phyloP scores from a whole-genome alignment of 768 basidiomycete genomes.

The Amanita phalloides region DNA sequence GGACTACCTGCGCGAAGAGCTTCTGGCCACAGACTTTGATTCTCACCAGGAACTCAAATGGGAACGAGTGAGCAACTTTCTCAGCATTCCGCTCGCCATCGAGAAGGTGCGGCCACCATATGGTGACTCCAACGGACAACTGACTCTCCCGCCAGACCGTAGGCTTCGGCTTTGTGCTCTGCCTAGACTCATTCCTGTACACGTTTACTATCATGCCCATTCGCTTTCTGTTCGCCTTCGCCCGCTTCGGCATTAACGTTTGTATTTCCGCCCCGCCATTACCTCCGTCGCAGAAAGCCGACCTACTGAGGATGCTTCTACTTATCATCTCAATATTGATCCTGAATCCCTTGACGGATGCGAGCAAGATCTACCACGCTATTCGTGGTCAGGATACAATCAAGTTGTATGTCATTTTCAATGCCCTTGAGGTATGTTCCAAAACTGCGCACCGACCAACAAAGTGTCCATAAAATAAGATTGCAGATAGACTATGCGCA shows the following conservation, averaged over 20 bases:
- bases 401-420: constrained; percentile 98
- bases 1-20: constrained; percentile 86
- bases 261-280: constrained; percentile 43
- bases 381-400: constrained; percentile 98
- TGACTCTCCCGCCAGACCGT: constrained; percentile 42
- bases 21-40: constrained; percentile 88
- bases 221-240: constrained; percentile 59
- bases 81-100: constrained; percentile 84
- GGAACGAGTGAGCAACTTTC: constrained; percentile 94
- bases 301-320: constrained; percentile 74
- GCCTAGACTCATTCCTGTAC: constrained; percentile 94
- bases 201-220: constrained; percentile 97
- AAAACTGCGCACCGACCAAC: background rate
- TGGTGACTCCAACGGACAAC: background rate
- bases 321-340: constrained; percentile 65
- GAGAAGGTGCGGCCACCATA: constrained; percentile 62
- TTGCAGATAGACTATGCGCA: constrained; percentile 88
- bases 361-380: constrained; percentile 95
- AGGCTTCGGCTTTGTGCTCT: constrained; percentile 85
- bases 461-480: constrained; percentile 36
- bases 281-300: constrained; percentile 86
- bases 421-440: constrained; percentile 80
- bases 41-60: constrained; percentile 90
- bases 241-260: constrained; percentile 40
- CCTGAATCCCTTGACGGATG: constrained; percentile 78